phyloP scores from a whole-genome alignment of 2,329 filamentous ascomycete genomes.

The Eutypa lata region DNA sequence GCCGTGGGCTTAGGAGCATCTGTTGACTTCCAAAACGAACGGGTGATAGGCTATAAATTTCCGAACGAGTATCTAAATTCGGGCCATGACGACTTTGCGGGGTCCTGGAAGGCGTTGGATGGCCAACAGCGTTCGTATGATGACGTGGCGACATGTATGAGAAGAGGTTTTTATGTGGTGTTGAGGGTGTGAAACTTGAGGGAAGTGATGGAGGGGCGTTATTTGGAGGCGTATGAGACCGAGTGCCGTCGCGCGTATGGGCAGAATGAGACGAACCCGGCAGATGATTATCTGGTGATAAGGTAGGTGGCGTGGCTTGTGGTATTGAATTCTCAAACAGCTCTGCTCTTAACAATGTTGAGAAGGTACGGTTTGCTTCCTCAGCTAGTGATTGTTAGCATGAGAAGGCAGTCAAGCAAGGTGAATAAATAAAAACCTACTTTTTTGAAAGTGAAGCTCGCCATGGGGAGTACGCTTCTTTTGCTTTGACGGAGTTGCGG shows the following conservation, averaged over 20 bases:
- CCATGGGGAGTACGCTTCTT: conserved; percentile 84
- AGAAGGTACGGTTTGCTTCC: conserved; percentile 93
- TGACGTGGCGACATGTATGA: conserved; percentile 79
- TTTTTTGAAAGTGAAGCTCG: conserved; percentile 91
- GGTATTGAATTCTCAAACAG: conserved; percentile 90
- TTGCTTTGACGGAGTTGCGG: conserved; percentile 81
- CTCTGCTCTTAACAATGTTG: conserved; percentile 80
- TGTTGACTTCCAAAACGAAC: conserved; percentile 91
- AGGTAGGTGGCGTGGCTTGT: conserved; percentile 65
- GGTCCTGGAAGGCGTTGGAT: conserved; percentile 84
- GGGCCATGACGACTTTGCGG: conserved; percentile 84
- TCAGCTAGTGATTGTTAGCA: conserved; percentile 56
- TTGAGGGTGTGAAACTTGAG: conserved; percentile 81
- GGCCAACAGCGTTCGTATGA: conserved; percentile 67
- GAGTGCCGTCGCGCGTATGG: conserved; percentile 60
- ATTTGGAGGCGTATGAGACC: conserved; percentile 78
- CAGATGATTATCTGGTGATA: conserved; percentile 57
- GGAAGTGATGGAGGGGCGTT: conserved; percentile 63
- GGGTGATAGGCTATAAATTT: conserved; percentile 93
- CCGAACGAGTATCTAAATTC: conserved; percentile 84
- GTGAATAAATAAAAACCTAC: conserved; percentile 40
- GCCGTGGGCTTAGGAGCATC: conserved; percentile 85
- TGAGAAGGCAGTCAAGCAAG: not conserved
- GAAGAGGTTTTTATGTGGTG: conserved; percentile 96
- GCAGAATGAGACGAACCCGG: conserved; percentile 50